Conservation (phyloP, 2,329 filamentous ascomycete genomes). For the Colletotrichum destructivum region DNA sequence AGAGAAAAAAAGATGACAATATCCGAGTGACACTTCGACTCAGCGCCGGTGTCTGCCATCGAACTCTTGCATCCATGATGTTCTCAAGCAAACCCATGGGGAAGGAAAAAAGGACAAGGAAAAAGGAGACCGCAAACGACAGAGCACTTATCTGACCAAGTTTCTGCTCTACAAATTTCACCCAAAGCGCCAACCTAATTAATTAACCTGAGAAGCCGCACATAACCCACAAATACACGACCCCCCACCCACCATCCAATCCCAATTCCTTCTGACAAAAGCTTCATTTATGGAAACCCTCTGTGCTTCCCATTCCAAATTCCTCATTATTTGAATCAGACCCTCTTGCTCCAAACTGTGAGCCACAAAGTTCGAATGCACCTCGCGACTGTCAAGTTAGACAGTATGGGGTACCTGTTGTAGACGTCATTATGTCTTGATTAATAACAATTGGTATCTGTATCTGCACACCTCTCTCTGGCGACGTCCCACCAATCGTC, state of each 20-base stretch:
- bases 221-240: neutral
- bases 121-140: neutral
- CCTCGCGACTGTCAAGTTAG: neutral
- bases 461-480: conserved; percentile 29
- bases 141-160: too few relatives aligned
- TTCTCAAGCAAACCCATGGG: neutral
- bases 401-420: neutral
- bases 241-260: neutral
- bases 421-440: conserved; percentile 27
- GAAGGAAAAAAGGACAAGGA: neutral
- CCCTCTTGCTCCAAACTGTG: neutral
- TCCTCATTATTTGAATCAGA: neutral
- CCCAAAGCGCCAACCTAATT: neutral
- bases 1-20: too few relatives aligned
- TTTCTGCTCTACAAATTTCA: neutral
- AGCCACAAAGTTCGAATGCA: neutral
- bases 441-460: conserved; percentile 28
- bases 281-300: conserved; percentile 1
- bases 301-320: neutral
- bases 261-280: neutral
- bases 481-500: conserved; percentile 26
- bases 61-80: too few relatives aligned
- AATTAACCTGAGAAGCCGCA: conserved; percentile 4
- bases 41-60: neutral
- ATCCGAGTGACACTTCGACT: too few relatives aligned